A percentile compares a stretch with the other conserved stretches of the same genome.
Evolutionary conservation across 768 basidiomycete species (phyloP).

Genomic region (Pleurotus sapidus): DNA sequence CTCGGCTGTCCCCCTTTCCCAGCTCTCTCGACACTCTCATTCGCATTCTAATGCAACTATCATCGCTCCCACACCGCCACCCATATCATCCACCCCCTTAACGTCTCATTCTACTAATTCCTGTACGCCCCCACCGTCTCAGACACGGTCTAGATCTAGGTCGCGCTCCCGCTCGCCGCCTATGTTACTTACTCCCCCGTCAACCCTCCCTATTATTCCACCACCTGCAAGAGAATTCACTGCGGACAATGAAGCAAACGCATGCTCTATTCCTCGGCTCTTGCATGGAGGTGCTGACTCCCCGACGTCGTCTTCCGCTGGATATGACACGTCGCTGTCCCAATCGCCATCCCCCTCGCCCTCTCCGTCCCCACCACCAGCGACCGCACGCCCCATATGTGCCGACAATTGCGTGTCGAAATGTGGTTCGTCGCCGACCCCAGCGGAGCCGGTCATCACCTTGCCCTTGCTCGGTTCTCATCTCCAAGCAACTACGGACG

Average conservation of each 20-base stretch:
- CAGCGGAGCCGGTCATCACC: neutral
- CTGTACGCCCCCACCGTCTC: slow-evolving; percentile 17
- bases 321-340: slow-evolving; percentile 51
- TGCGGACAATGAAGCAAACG: neutral
- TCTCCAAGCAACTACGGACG: neutral
- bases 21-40: slow-evolving; percentile 33
- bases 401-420: neutral
- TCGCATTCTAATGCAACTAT: slow-evolving; percentile 48
- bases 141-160: slow-evolving; percentile 12
- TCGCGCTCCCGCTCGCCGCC: slow-evolving; percentile 23
- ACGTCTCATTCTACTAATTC: slow-evolving; percentile 17
- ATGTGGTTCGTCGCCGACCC: neutral
- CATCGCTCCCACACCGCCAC: slow-evolving; percentile 39
- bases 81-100: slow-evolving; percentile 16
- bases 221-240: slow-evolving; percentile 15
- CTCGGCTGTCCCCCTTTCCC: slow-evolving; percentile 22
- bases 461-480: neutral
- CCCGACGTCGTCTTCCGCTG: slow-evolving; percentile 57
- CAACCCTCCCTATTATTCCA: slow-evolving; percentile 3
- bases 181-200: neutral
- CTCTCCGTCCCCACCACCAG: slow-evolving; percentile 33
- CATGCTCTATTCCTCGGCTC: slow-evolving; percentile 18
- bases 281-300: slow-evolving; percentile 38
- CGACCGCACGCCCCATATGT: slow-evolving; percentile 14
- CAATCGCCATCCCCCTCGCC: slow-evolving; percentile 39